Percentiles rank a stretch among this genome's conserved stretches.
Conservation (phyloP, 2,329 filamentous ascomycete species). For the Pezicula rhizophila region DNA sequence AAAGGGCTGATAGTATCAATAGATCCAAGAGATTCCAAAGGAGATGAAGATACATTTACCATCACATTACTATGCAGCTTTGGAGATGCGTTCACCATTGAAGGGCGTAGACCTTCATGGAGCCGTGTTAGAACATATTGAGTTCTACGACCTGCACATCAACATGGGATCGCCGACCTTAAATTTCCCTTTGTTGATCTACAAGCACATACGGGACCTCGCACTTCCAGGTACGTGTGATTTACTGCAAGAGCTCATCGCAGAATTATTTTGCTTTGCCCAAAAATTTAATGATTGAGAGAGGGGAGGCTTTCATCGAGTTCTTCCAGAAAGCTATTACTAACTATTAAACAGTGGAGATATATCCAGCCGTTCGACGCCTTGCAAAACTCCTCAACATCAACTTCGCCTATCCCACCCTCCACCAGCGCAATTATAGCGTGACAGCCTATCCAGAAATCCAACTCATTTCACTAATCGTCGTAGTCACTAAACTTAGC, state of each 20-base stretch:
- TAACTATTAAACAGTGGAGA: conserved; percentile 48
- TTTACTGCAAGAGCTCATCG: no score
- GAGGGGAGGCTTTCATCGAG: no score
- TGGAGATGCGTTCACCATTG: conserved; percentile 47
- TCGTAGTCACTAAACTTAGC: conserved; percentile 72
- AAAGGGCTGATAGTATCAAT: not conserved
- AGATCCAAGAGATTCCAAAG: conserved; percentile 53
- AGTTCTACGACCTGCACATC: conserved; percentile 62
- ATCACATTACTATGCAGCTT: conserved; percentile 48
- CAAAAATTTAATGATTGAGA: no score
- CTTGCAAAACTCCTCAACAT: conserved; percentile 38
- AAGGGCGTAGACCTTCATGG: conserved; percentile 56
- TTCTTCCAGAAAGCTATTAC: not conserved
- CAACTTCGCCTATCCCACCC: conserved; percentile 51
- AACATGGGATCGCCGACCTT: conserved; percentile 66
- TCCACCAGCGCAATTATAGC: conserved; percentile 34
- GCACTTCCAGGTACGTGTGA: conserved; percentile 59
- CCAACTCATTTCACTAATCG: conserved; percentile 61
- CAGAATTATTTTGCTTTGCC: no score
- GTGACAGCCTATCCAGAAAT: conserved; percentile 66
- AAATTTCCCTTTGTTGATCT: conserved; percentile 62
- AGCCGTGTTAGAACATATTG: conserved; percentile 53
- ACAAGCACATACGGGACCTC: conserved; percentile 64
- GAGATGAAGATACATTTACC: conserved; percentile 63
- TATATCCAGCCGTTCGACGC: conserved; percentile 52